A percentile compares a stretch with the other conserved stretches of the same genome.
Evolutionary conservation across 2,329 filamentous ascomycete species (phyloP).

Genomic region (Myriangium duriaei): DNA sequence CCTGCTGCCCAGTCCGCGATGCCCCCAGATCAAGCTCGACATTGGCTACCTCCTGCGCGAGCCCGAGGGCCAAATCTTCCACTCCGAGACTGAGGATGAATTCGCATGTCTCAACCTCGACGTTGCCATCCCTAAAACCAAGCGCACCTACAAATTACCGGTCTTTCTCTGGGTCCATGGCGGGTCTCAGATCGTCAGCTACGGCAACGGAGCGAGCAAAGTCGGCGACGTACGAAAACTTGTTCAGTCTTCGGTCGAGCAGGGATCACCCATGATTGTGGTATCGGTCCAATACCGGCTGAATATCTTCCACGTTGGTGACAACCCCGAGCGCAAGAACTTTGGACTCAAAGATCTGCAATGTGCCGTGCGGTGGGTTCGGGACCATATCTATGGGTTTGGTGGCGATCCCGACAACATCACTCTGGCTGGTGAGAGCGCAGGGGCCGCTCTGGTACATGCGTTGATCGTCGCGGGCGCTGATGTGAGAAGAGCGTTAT

Average conservation of each 20-base stretch:
- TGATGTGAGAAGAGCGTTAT: constrained; percentile 23
- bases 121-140: constrained; percentile 21
- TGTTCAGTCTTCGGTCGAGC: constrained; percentile 21
- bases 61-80: constrained; percentile 19
- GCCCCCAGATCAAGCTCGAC: constrained; percentile 31
- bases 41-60: constrained; percentile 33
- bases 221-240: constrained; percentile 21
- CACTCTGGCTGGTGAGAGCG: constrained; percentile 35
- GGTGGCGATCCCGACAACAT: constrained; percentile 26
- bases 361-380: constrained; percentile 24
- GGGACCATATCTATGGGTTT: constrained; percentile 23
- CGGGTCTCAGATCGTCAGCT: constrained; percentile 35
- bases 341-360: constrained; percentile 17
- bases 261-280: constrained; percentile 28
- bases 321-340: constrained; percentile 25
- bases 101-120: constrained; percentile 34
- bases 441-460: constrained; percentile 34
- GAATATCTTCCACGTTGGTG: constrained; percentile 35
- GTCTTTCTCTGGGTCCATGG: constrained; percentile 38
- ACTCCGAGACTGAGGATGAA: constrained; percentile 29
- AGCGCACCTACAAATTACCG: constrained; percentile 18
- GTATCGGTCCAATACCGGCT: constrained; percentile 34
- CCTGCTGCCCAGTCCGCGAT: constrained; percentile 21
- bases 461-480: constrained; percentile 27
- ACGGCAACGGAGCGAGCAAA: constrained; percentile 29